phyloP scores from a whole-genome alignment of 2,329 filamentous ascomycete genomes.

The Alternaria dauci region DNA sequence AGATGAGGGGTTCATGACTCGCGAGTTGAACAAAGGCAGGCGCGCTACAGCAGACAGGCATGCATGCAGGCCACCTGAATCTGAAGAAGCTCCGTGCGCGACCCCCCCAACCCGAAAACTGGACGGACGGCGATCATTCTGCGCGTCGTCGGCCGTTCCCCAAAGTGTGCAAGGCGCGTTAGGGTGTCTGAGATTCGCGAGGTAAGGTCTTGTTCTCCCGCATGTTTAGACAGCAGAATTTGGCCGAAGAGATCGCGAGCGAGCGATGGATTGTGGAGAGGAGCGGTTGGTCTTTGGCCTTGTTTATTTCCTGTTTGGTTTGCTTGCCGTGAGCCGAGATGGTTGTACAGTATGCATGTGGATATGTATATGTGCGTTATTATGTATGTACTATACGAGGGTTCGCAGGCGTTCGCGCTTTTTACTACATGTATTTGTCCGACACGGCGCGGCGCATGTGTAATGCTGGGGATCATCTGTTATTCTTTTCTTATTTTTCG shows the following conservation, averaged over 20 bases:
- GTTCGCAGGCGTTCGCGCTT: slow-evolving; percentile 2
- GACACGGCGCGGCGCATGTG: slow-evolving; percentile 1
- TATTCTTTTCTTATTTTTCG: too few species aligned
- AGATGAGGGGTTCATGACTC: slow-evolving; percentile 15
- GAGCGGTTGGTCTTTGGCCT: not conserved
- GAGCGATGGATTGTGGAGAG: not conserved
- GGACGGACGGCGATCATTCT: not conserved
- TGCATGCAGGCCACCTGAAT: not conserved
- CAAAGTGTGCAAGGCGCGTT: not conserved
- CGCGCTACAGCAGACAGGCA: not conserved
- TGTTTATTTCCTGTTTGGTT: not conserved
- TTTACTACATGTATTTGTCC: not conserved
- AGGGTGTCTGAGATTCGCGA: not conserved
- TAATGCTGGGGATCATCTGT: not conserved
- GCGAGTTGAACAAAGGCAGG: too few species aligned
- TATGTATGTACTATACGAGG: slow-evolving; percentile 1
- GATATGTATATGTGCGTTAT: not conserved
- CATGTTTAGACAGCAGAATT: not conserved
- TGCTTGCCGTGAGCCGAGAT: not conserved
- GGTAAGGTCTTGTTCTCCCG: too few species aligned
- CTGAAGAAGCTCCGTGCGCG: not conserved
- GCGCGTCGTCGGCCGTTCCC: too few species aligned
- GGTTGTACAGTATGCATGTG: not conserved
- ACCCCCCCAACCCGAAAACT: not conserved
- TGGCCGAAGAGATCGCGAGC: not conserved